Percentiles rank a stretch among this genome's conserved stretches.
phyloP scores from a whole-genome alignment of 1,284 basidiomycete genomes.

The Malassezia japonica region DNA sequence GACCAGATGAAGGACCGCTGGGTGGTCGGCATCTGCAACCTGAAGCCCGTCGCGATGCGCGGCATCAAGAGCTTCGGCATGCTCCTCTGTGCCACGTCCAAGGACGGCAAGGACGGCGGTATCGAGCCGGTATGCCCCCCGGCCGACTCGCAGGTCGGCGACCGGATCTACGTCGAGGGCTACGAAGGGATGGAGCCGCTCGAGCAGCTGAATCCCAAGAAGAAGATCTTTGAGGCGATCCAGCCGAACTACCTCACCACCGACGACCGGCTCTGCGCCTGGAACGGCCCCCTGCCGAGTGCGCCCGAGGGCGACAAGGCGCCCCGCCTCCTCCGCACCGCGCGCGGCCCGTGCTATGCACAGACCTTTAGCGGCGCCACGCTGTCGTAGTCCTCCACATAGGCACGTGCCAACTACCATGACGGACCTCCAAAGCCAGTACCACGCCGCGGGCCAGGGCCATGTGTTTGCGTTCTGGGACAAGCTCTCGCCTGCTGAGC shows the following conservation, averaged over 20 bases:
- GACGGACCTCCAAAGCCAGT: conserved; percentile 18
- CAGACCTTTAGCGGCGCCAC: conserved; percentile 38
- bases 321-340: conserved; percentile 33
- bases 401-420: conserved; percentile 9
- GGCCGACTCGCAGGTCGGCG: conserved; percentile 35
- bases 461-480: conserved; percentile 85
- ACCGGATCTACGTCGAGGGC: conserved; percentile 44
- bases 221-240: conserved; percentile 48
- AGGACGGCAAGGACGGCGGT: conserved; percentile 43
- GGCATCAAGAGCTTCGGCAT: conserved; percentile 48
- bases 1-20: conserved; percentile 45
- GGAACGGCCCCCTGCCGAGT: conserved; percentile 37
- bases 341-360: conserved; percentile 31
- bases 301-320: conserved; percentile 38
- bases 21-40: conserved; percentile 47
- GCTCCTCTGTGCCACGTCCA: conserved; percentile 42
- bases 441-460: conserved; percentile 66
- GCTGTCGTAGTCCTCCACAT: conserved; percentile 23
- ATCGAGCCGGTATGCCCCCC: conserved; percentile 45
- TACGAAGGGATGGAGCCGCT: conserved; percentile 41
- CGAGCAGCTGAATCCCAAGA: conserved; percentile 46
- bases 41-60: conserved; percentile 46
- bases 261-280: conserved; percentile 30
- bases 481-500: conserved; percentile 61
- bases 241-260: conserved; percentile 44